Evolutionary conservation across 768 basidiomycete species (phyloP).

Genomic region (Leccinellum luteum): DNA sequence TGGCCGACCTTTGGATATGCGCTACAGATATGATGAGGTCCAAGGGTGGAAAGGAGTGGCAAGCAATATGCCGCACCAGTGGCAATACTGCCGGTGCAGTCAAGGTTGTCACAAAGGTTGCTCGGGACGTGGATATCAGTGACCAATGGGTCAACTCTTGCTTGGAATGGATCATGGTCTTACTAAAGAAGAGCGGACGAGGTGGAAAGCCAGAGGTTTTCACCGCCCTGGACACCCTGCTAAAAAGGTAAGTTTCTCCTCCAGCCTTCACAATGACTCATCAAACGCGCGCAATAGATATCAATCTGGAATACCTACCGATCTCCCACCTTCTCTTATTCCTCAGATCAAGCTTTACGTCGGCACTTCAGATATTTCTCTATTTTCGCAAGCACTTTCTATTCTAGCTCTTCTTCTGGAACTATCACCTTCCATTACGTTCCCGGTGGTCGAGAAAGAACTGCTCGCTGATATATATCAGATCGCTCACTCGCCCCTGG

Average conservation of each 20-base stretch:
- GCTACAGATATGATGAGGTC: constrained; percentile 68
- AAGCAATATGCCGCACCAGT: constrained; percentile 65
- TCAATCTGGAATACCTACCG: constrained; percentile 46
- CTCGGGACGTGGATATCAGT: constrained; percentile 63
- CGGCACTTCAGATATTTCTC: constrained; percentile 69
- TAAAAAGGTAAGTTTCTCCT: constrained; percentile 53
- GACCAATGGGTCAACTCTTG: constrained; percentile 82
- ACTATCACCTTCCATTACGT: constrained; percentile 61
- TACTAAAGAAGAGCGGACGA: constrained; percentile 78
- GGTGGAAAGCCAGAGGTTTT: constrained; percentile 80
- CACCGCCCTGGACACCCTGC: constrained; percentile 65
- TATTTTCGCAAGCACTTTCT: constrained; percentile 69
- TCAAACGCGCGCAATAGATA: constrained; percentile 35
- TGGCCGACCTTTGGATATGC: constrained; percentile 86
- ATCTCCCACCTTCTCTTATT: constrained; percentile 61
- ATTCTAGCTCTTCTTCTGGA: constrained; percentile 69
- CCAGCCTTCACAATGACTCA: not conserved
- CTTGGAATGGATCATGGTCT: constrained; percentile 69
- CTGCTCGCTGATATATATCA: constrained; percentile 62
- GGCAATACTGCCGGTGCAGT: constrained; percentile 77
- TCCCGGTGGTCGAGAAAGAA: constrained; percentile 74
- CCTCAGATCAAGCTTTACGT: constrained; percentile 76
- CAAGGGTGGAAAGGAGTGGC: constrained; percentile 77
- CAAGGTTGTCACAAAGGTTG: constrained; percentile 81
- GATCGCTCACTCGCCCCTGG: constrained; percentile 75